Percentiles rank a stretch among this genome's conserved stretches.
Evolutionary conservation across 768 basidiomycete genomes (phyloP).

Genomic region (Leccinum olivaceopallidum): DNA sequence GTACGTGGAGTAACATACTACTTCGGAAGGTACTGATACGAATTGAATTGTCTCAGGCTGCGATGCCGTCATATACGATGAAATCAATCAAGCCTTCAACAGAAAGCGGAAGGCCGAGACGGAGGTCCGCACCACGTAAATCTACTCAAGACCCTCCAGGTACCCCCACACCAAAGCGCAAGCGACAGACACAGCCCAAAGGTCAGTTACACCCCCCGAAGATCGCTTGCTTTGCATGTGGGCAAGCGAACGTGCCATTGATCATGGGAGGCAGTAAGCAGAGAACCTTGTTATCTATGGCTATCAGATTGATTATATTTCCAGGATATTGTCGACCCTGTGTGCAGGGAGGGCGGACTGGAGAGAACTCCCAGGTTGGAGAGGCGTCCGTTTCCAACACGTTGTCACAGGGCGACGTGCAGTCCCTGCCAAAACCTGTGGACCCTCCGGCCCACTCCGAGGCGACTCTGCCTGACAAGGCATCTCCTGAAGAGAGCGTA

Average conservation of each 20-base stretch:
- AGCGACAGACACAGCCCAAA: conserved; percentile 38
- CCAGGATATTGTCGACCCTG: conserved; percentile 72
- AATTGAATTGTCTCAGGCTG: conserved; percentile 35
- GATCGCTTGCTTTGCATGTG: conserved; percentile 61
- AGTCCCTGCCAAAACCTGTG: conserved; percentile 5
- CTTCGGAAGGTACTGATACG: neutral
- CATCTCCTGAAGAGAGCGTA: neutral
- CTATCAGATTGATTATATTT: neutral
- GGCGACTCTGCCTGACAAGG: conserved; percentile 2
- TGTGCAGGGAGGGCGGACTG: conserved; percentile 52
- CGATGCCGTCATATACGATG: conserved; percentile 50
- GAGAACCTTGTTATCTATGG: neutral
- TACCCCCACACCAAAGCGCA: conserved; percentile 40
- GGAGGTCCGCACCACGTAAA: conserved; percentile 37
- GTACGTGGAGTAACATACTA: conserved; percentile 37
- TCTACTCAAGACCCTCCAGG: conserved; percentile 23
- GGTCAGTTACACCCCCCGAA: conserved; percentile 37
- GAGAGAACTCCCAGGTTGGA: conserved; percentile 29
- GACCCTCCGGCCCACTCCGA: neutral
- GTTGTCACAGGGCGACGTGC: conserved; percentile 3
- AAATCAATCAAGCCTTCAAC: conserved; percentile 56
- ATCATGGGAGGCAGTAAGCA: conserved; percentile 72
- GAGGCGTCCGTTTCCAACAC: conserved; percentile 6
- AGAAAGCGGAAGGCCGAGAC: conserved; percentile 37
- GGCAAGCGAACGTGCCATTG: conserved; percentile 70